Base-by-base conservation (phyloP, 2,329 filamentous ascomycete species). In the Microsporum canis region DNA sequence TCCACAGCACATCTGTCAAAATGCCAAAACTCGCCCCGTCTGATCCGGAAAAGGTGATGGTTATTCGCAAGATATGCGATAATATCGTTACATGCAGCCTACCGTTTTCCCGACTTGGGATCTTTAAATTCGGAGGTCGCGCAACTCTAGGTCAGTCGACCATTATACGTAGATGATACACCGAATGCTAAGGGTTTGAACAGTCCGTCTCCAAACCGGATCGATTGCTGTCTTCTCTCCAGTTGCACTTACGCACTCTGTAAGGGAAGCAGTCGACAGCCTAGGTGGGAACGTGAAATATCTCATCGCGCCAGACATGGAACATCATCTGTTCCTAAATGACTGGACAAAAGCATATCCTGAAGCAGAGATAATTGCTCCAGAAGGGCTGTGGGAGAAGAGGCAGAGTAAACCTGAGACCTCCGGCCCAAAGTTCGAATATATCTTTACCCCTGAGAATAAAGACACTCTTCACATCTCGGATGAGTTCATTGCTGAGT, bases 311-410 rank as follows among this genome's bases (percentile, higher is more conserved):
- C 84, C 88, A 0, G 94, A 99, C 73, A 81, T 89, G 59, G 91
- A 99, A 77, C 94, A 99, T 75, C 94, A 99, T 80, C 89, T 99
- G 72, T 95, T 94, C 78, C 73, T 99, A 60, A 87, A 88, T 0
- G 80, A 89, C 57, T 99, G 94, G 92, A 84, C 88, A 68, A 77
- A 82, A 57, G 88, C 84, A 31, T 97, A 84, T 72, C 91, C 92
- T 0, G 73, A 81, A 47, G 91, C 92, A 36, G 85, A 86, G 68
- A 80, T 99, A 56, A 82, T 97, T 68, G 92, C 86, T 0, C 88
- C 89, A 0, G 86, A 92, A 68, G 89, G 89, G 0, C 83, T 99
- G 0, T 85, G 84, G 27, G 89, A 91, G 75, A 95, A 96, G 77
- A 86, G 92, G 45, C 82, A 82, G 62, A 80, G 82, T 65, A 80